Evolutionary conservation across 2,329 filamentous ascomycete genomes (phyloP), one percentile per base, ranked within the genome.

Genomic region (Plectosphaerella cucumerina): DNA sequence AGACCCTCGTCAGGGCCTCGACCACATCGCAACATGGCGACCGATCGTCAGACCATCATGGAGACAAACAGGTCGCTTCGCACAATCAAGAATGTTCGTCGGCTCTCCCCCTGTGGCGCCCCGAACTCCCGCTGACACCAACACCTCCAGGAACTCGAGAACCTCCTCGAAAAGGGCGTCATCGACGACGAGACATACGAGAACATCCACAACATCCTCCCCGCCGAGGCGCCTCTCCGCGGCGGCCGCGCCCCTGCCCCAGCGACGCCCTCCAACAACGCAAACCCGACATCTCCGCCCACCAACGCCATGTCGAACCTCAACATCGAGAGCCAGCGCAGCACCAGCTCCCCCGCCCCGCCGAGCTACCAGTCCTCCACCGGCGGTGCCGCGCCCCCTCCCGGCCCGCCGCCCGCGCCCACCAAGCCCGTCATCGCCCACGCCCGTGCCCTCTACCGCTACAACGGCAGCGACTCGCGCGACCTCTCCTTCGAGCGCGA

Each of bases 21-120:
- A n/a, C 47, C 31, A 42, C n/a, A 35, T 4, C 17, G 5, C 47
- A 48, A 6, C 20, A 48, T 48, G 47, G 37, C 47, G 34, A 26
- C 44, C 52, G 77, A 82, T 59, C 80, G 80, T 59, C 80, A 83
- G 62, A 74, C 73, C 56, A 78, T 82, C 63, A 82, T 84, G 57
- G 80, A 82, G 80, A 84, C 86, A 71, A 94, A 93, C 75, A 84
- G 90, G 73, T 92, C 90, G 65, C 83, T 96, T 65, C 86, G 90
- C 58, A 87, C 83, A 63, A 92, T 96, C 75, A 92, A 90, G 74
- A 90, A 87, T 65, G 90, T 91, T 75, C 60, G 82, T 66, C 48
- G 43, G 51, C 8, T 31, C 34, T 23, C 35, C 45, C 22, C 23
- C 20, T 15, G 23, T 11, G 9, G 17, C n/a, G n/a, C 34, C 23